These are phyloP conservation scores for Acanthamoeba royreba DNA, from an alignment of 208 protist genomes.

Conservation along the genomic window DNA sequence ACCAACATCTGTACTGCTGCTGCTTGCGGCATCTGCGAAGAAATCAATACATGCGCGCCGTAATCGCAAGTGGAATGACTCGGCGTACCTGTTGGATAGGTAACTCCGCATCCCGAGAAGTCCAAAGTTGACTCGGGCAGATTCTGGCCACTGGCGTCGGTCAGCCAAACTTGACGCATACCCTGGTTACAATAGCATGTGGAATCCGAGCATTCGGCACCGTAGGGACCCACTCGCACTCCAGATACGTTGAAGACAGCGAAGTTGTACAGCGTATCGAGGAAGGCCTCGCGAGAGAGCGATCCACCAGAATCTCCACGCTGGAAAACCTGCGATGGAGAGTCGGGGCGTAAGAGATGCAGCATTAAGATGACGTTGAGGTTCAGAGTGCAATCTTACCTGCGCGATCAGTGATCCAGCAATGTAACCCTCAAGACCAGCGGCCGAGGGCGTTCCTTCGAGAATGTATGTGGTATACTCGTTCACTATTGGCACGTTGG, in stretches of 20 bases:
- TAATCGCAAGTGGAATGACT: neutral
- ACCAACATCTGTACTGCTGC: neutral
- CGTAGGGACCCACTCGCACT: neutral
- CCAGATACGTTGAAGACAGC: neutral
- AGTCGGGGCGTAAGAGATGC: neutral
- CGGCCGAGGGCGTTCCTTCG: no score
- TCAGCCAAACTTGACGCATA: neutral
- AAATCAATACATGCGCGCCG: neutral
- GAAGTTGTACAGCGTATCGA: neutral
- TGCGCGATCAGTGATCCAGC: neutral
- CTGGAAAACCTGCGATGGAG: neutral
- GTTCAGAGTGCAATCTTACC: neutral
- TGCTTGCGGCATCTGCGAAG: neutral
- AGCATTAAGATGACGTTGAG: neutral
- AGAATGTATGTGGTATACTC: neutral
- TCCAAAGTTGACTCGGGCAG: neutral
- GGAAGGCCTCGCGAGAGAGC: neutral
- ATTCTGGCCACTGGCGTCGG: neutral
- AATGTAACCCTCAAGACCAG: neutral
- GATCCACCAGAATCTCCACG: neutral
- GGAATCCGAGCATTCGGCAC: neutral
- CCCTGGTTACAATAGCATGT: neutral
- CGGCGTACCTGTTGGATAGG: neutral
- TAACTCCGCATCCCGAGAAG: neutral
- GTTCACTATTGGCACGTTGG: neutral